phyloP scores from a whole-genome alignment of 1,284 basidiomycete species.

The Moesziomyces sp. region DNA sequence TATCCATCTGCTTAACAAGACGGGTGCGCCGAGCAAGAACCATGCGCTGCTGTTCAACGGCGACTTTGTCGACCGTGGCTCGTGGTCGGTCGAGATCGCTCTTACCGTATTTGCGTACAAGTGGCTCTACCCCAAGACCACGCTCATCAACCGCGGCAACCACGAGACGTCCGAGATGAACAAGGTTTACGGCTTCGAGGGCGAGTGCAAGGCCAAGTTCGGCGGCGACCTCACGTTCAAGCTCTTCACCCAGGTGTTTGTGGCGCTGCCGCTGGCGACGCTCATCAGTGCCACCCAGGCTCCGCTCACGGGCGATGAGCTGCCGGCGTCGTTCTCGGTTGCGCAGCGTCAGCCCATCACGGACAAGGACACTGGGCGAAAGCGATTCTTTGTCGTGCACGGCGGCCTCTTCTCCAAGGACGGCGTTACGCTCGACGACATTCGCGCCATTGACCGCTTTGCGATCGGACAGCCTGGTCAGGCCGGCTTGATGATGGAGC shows the following conservation, averaged over 20 bases:
- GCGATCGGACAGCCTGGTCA: constrained; percentile 87
- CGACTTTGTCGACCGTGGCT: constrained; percentile 85
- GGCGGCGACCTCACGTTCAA: constrained; percentile 64
- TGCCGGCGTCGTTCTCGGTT: constrained; percentile 50
- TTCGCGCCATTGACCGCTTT: constrained; percentile 85
- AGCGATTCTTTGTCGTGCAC: constrained; percentile 95
- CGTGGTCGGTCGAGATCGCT: constrained; percentile 96
- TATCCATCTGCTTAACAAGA: constrained; percentile 85
- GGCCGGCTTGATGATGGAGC: constrained; percentile 89
- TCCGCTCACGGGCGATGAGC: constrained; percentile 68
- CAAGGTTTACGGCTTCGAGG: constrained; percentile 80
- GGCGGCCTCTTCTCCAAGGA: constrained; percentile 92
- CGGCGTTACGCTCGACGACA: constrained; percentile 89
- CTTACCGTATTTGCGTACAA: constrained; percentile 94
- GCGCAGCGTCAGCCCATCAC: constrained; percentile 73
- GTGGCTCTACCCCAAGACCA: constrained; percentile 72
- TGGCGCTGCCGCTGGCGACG: constrained; percentile 79
- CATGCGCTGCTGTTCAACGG: constrained; percentile 67
- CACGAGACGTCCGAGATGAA: constrained; percentile 93
- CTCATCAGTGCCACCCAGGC: constrained; percentile 80
- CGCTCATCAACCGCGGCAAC: constrained; percentile 79
- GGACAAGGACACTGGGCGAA: constrained; percentile 77
- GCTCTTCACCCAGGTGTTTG: constrained; percentile 63
- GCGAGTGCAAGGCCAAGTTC: constrained; percentile 80
- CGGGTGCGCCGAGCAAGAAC: constrained; percentile 71